Base-by-base conservation (phyloP, 2,329 filamentous ascomycete genomes). In the Trichoderma lentiforme region DNA sequence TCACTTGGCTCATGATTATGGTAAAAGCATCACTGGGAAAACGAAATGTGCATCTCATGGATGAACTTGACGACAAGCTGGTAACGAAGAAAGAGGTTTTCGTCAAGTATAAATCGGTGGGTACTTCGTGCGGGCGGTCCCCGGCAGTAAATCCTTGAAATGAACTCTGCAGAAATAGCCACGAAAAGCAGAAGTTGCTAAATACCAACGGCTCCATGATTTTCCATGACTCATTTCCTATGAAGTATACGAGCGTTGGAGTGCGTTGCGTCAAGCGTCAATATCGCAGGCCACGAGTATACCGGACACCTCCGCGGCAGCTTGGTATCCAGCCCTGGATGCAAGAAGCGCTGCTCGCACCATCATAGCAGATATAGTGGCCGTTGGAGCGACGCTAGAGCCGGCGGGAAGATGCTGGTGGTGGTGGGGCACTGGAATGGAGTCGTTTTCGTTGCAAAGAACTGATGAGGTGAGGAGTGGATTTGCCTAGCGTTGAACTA, bases 361-460 rank as follows among this genome's bases (percentile, higher is more conserved):
- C 24, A 53, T 53, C 43, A 47, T 67, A 28, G n/a, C 28, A 26
- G 36, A 21, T 15, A 30, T 51, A 11, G 63, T 56, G 63, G 63
- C 63, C 63, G 43, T 66, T 66, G 63, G 63, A 51, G 47, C 63
- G 26, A 21, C 47, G 63, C 63, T 66, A 66, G 63, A 47, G 63
- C 43, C 63, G 63, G 63, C 63, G 63, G 63, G 63, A 66, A 57
- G 66, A 43, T 60, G 66, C 56, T 69, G 34, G 28, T 34, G 66
- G 66, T 69, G 66, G 39, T 43, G 66, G 66, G 66, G 36, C 53
- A 53, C 32, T 69, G 66, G 36, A 51, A 61, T 61, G 66, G 56
- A 51, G 36, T 60, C 36, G 15, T 39, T 18, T 39, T 28, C 15
- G 36, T 26, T 43, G 21, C 51, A 53, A 39, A 39, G 6, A 28